phyloP scores from a whole-genome alignment of 2,329 filamentous ascomycete genomes.

The Zasmidium cellare region DNA sequence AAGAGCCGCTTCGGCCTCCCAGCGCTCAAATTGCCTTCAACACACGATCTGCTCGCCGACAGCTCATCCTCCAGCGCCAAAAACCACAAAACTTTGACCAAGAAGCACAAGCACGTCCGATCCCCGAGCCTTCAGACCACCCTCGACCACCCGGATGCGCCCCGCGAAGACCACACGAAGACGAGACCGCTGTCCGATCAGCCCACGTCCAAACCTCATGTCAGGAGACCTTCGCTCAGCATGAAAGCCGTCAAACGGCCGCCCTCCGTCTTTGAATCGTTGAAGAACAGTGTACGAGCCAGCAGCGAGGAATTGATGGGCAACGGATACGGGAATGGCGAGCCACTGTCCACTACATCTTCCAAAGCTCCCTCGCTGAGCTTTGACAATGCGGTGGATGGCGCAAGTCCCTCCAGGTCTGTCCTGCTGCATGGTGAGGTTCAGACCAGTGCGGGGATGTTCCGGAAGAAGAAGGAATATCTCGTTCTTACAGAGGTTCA shows the following conservation, averaged over 20 bases:
- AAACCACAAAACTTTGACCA: constrained; percentile 19
- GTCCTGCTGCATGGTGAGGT: constrained; percentile 69
- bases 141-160: constrained; percentile 25
- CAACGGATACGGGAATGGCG: constrained; percentile 35
- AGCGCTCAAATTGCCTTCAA: constrained; percentile 27
- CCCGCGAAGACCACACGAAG: constrained; percentile 20
- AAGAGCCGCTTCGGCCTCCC: constrained; percentile 36
- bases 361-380: constrained; percentile 51
- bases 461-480: constrained; percentile 72
- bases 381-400: constrained; percentile 37
- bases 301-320: constrained; percentile 46
- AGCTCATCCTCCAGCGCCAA: constrained; percentile 11
- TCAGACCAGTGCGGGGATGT: constrained; percentile 68
- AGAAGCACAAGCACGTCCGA: constrained; percentile 28
- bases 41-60: constrained; percentile 7
- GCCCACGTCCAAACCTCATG: constrained; percentile 17
- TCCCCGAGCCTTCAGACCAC: constrained; percentile 21
- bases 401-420: constrained; percentile 34
- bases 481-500: constrained; percentile 70
- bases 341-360: constrained; percentile 49
- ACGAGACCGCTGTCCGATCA: constrained; percentile 23
- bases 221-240: constrained; percentile 30
- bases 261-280: constrained; percentile 59
- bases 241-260: constrained; percentile 37
- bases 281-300: constrained; percentile 52